phyloP scores from a whole-genome alignment of 1,284 basidiomycete species.

The Marasmius fiardii region DNA sequence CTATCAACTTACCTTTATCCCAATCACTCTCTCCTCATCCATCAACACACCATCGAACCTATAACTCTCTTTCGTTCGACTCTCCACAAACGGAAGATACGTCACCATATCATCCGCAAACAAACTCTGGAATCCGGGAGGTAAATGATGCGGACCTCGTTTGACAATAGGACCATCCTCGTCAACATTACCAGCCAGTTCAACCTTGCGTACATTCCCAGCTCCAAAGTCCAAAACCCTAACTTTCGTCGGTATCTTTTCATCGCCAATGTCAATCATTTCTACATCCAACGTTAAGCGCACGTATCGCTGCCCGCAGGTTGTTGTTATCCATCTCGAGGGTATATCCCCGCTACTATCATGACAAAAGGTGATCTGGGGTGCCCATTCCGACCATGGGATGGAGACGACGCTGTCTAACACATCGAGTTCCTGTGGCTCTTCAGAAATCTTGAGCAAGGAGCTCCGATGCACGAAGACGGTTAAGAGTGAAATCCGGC shows the following conservation, averaged over 20 bases:
- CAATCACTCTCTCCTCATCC: slow-evolving; percentile 47
- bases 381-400: slow-evolving; percentile 42
- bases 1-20: slow-evolving; percentile 35
- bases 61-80: slow-evolving; percentile 23
- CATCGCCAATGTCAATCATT: not conserved
- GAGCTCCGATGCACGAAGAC: slow-evolving; percentile 38
- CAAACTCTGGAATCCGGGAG: slow-evolving; percentile 10
- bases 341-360: slow-evolving; percentile 28
- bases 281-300: slow-evolving; percentile 11
- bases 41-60: slow-evolving; percentile 39
- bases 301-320: slow-evolving; percentile 42
- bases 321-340: slow-evolving; percentile 47
- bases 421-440: not conserved
- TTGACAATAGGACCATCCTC: not conserved
- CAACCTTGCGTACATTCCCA: not conserved
- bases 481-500: slow-evolving; percentile 23
- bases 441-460: slow-evolving; percentile 20
- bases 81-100: slow-evolving; percentile 32
- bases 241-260: not conserved
- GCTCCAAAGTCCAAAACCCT: not conserved
- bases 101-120: slow-evolving; percentile 30
- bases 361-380: slow-evolving; percentile 38
- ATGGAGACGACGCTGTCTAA: slow-evolving; percentile 16
- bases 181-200: not conserved
- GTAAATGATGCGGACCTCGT: not conserved